Evolutionary conservation across 2,329 filamentous ascomycete species (phyloP), one percentile per base, ranked within the genome.

Genomic region (Sclerotinia nivalis): DNA sequence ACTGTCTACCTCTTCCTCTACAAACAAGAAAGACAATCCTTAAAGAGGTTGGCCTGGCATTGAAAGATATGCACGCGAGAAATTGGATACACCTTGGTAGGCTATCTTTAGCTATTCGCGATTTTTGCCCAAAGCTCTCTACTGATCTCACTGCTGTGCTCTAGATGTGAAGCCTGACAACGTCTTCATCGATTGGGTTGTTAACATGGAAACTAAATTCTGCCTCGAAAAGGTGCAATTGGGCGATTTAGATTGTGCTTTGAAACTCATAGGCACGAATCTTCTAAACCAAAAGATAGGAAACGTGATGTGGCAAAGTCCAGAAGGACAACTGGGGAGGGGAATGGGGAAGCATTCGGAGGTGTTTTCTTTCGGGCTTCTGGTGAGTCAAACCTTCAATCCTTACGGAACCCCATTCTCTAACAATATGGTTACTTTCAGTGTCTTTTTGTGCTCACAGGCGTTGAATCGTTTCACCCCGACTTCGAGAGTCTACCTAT

Each of bases 401-500:
- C 59, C 66, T 60, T 52, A 34, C 18, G 13, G 25, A 31, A 68
- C 12, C n/a, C 31, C 49, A 45, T 31, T 64, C 40, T 50, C 28
- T 37, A 34, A 69, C 22, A 60, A 69, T 49, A 73, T 60, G 25
- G 18, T 69, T 56, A 18, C 50, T 71, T 34, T 20, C 67, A 77
- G 73, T 74, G 71, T 70, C 71, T 74, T 67, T 78, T 72, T 71
- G 71, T 76, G 37, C 74, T 76, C 69, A 77, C 72, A 40, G 73
- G 74, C 56, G 71, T 45, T 45, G 72, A 78, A 75, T 74, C 64
- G 13, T 72, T 76, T 67, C 74, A 75, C 64, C 72, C 70, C 58
- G 73, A 78, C 71, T 77, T 76, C 52, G 40, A 74, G 45, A 71
- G 72, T 66, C 71, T 76, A 31, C 10, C 40, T 45, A 22, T 52